Conservation (phyloP, 2,329 filamentous ascomycete species). For the Venturia carpophila region DNA sequence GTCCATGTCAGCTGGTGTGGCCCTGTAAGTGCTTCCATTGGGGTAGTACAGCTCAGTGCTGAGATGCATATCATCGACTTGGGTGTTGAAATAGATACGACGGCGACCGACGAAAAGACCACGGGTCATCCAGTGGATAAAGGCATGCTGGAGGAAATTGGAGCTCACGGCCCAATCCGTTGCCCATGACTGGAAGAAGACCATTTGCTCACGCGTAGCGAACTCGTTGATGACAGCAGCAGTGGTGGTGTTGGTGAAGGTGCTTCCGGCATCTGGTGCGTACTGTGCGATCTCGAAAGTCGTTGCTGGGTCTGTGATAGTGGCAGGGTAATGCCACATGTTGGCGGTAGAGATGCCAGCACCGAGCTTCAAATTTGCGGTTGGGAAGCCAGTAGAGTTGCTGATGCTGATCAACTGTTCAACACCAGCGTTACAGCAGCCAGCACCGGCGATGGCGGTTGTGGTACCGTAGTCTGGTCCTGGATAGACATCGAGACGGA, state of each 20-base stretch:
- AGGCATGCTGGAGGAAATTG: constrained; percentile 49
- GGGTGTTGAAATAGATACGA: constrained; percentile 43
- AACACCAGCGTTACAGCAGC: constrained; percentile 42
- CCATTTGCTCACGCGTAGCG: constrained; percentile 47
- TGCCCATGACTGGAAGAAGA: constrained; percentile 45
- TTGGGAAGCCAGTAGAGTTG: constrained; percentile 42
- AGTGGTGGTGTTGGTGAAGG: constrained; percentile 33
- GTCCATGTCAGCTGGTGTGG: constrained; percentile 41
- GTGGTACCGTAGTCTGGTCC: constrained; percentile 36
- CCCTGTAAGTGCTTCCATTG: constrained; percentile 36
- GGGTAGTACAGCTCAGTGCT: constrained; percentile 31
- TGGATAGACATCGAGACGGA: constrained; percentile 47
- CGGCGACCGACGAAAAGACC: constrained; percentile 46
- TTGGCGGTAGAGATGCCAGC: constrained; percentile 42
- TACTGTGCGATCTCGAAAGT: constrained; percentile 46
- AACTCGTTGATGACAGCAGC: constrained; percentile 50
- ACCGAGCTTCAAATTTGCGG: constrained; percentile 35
- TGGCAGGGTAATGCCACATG: constrained; percentile 50
- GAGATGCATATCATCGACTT: constrained; percentile 52
- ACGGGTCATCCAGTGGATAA: constrained; percentile 50
- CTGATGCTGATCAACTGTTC: constrained; percentile 46
- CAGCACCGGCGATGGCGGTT: constrained; percentile 28
- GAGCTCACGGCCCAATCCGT: constrained; percentile 41
- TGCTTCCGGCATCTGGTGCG: constrained; percentile 34
- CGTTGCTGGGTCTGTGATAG: constrained; percentile 41